A percentile compares a stretch with the other conserved stretches of the same genome.
Evolutionary conservation across 2,329 filamentous ascomycete species (phyloP).

Genomic region (Colletotrichum sojae): DNA sequence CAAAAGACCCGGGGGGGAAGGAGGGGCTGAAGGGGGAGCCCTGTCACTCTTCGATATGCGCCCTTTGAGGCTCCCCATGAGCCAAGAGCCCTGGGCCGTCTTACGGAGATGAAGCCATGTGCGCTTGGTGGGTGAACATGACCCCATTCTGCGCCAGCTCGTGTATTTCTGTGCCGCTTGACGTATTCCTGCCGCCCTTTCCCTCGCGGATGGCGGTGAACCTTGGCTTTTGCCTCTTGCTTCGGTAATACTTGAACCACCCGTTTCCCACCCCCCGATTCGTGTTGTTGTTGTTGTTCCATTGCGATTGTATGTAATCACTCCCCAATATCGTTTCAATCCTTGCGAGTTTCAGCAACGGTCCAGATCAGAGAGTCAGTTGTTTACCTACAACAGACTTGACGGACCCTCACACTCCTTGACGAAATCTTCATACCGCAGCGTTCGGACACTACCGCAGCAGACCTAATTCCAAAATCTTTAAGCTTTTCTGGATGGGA

Average conservation of each 20-base stretch:
- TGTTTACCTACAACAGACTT: constrained; percentile 7
- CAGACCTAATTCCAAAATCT: not conserved
- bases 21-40: not conserved
- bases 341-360: not conserved
- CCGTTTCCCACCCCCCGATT: constrained; percentile 32
- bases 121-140: constrained; percentile 33
- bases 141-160: constrained; percentile 30
- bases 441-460: not conserved
- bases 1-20: constrained; percentile 8
- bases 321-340: constrained; percentile 10
- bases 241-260: constrained; percentile 38
- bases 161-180: constrained; percentile 39
- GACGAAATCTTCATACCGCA: not conserved
- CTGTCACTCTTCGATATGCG: constrained; percentile 16
- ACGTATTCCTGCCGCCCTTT: constrained; percentile 30
- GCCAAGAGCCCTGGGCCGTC: constrained; percentile 29
- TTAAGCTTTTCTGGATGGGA: constrained; percentile 12
- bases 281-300: constrained; percentile 7
- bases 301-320: constrained; percentile 29
- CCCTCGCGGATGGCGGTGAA: constrained; percentile 36
- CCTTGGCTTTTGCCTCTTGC: constrained; percentile 31
- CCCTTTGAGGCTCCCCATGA: constrained; percentile 38
- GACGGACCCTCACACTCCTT: constrained; percentile 25
- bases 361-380: not conserved
- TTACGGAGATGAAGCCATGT: constrained; percentile 40